Evolutionary conservation across 2,329 filamentous ascomycete species (phyloP), one percentile per base, ranked within the genome.

Genomic region (Ophiostoma montium): DNA sequence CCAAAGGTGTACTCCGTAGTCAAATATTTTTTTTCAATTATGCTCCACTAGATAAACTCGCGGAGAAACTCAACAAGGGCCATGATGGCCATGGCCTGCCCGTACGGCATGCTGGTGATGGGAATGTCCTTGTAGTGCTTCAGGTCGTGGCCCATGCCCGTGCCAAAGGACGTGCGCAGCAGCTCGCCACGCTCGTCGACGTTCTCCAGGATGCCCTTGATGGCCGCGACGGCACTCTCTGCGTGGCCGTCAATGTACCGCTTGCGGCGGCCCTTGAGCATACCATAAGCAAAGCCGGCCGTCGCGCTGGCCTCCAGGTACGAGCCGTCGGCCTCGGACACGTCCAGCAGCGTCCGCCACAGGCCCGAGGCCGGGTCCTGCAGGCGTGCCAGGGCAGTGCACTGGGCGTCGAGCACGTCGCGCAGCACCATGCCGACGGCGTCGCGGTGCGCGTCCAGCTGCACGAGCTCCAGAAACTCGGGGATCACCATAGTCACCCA

Each of bases 401-500:
- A 82, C 62, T 90, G 85, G 4, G 81, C 78, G 42, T 78, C 71
- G 2, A 90, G 68, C 0, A 82, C 82, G 54, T 75, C 72, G 42
- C 78, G 62, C 18, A 86, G 68, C 52, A 79, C 68, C 1, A 67
- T 58, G 21, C 38, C 38, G 19, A 41, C 9, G 23, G 41, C 41
- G 27, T 43, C 41, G 27, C 7, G 10, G 4, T 31, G 27, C 12
- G 11, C n/a, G 27, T 71, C 65, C 23, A 87, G 65, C 35, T 81
- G 74, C 35, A 89, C 65, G 46, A 90, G 62, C 60, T 89, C 85
- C 50, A 90, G 71, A 56, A 89, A 84, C 58, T 90, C 85, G 1
- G 84, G 84, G 48, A 89, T 84, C n/a, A 78, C 84, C 52, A 90
- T 89, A 0, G 84, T 89, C 43, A 90, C 61, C 85, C 85, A 90